Percentiles rank a stretch among this genome's conserved stretches.
phyloP scores from a whole-genome alignment of 208 protist species.

The Leishmania tropica region DNA sequence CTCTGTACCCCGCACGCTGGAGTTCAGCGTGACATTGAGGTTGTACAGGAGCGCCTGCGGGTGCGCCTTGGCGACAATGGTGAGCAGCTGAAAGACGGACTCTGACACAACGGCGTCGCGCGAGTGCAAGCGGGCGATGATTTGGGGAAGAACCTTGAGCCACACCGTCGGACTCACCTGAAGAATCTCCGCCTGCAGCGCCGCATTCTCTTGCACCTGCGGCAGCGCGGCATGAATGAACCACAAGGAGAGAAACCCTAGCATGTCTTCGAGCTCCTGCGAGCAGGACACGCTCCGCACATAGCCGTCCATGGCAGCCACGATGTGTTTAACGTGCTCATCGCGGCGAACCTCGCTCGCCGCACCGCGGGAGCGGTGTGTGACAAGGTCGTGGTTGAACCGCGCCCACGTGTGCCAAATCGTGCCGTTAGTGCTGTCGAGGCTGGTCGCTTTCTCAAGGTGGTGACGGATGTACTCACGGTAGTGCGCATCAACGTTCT shows the following conservation, averaged over 20 bases:
- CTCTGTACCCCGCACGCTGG: conserved; percentile 40
- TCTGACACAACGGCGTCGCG: conserved; percentile 84
- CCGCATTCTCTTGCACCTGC: conserved; percentile 54
- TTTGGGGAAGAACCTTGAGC: conserved; percentile 99
- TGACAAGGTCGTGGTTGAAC: conserved; percentile 92
- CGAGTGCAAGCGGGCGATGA: conserved; percentile 98
- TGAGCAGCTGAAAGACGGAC: conserved; percentile 94
- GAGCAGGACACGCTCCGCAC: conserved; percentile 90
- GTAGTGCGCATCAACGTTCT: conserved; percentile 27
- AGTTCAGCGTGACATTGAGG: conserved; percentile 96
- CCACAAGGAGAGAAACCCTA: conserved; percentile 99
- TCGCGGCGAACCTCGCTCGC: conserved; percentile 28
- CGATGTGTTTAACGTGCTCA: conserved; percentile 70
- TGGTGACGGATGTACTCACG: conserved; percentile 58
- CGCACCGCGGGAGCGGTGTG: conserved; percentile 21
- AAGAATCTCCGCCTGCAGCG: conserved; percentile 88
- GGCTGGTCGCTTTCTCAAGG: conserved; percentile 71
- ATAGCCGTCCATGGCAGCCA: conserved; percentile 95
- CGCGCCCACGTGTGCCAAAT: conserved; percentile 98
- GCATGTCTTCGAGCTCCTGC: conserved; percentile 95
- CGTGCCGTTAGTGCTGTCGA: conserved; percentile 95
- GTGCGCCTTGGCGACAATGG: conserved; percentile 95
- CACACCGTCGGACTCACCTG: conserved; percentile 97
- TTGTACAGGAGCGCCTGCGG: conserved; percentile 99
- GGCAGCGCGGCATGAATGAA: conserved; percentile 92